Evolutionary conservation across 345 rosid genomes (phyloP).

Genomic region (Erucastrum elatum): DNA sequence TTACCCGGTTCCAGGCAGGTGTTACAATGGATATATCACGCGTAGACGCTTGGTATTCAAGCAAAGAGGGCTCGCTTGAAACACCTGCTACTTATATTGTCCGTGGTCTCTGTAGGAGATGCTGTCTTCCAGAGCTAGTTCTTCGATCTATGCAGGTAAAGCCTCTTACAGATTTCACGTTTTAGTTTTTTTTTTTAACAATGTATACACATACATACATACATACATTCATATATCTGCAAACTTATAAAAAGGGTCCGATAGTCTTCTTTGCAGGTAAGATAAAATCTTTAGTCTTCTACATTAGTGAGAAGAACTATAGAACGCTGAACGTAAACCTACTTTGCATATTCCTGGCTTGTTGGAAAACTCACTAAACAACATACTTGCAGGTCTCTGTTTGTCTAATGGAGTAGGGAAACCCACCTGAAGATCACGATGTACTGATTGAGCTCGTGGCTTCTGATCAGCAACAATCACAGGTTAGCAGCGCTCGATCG

Average conservation of each 20-base stretch:
- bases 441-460: slow-evolving; percentile 81
- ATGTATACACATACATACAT: slow-evolving; percentile 3
- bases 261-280: no score
- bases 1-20: slow-evolving; percentile 80
- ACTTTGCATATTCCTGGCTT: slow-evolving; percentile 2
- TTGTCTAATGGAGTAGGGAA: slow-evolving; percentile 66
- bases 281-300: background rate
- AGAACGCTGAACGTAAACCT: background rate
- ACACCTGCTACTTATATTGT: slow-evolving; percentile 74
- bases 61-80: slow-evolving; percentile 66
- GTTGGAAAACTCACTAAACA: background rate
- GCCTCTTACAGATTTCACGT: background rate
- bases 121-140: slow-evolving; percentile 90
- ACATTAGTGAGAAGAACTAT: slow-evolving; percentile 4
- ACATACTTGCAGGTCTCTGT: slow-evolving; percentile 68
- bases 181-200: background rate
- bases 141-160: slow-evolving; percentile 88
- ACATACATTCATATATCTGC: background rate
- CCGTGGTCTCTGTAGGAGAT: slow-evolving; percentile 83
- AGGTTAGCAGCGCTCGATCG: slow-evolving; percentile 46
- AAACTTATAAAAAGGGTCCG: background rate
- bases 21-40: slow-evolving; percentile 92
- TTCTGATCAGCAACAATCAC: slow-evolving; percentile 70
- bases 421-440: slow-evolving; percentile 70
- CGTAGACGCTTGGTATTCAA: slow-evolving; percentile 92